Evolutionary conservation across 163 green algal genomes (phyloP).

Genomic region (Trebouxia gelatinosa): DNA sequence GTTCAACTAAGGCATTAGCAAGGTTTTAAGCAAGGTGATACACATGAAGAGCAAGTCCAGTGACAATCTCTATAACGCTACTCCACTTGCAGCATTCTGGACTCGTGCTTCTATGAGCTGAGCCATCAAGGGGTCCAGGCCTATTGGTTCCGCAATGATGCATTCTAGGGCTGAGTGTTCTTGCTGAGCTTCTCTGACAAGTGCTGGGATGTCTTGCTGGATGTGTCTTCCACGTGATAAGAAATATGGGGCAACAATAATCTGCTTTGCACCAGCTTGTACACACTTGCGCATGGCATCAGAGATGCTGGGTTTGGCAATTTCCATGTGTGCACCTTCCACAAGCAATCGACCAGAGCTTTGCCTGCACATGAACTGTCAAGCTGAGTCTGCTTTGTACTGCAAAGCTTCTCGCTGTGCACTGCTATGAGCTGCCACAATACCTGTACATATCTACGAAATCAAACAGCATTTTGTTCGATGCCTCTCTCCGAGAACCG

Average conservation of each 20-base stretch:
- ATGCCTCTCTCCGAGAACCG: slow-evolving; percentile 65
- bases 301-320: slow-evolving; percentile 58
- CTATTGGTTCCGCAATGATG: slow-evolving; percentile 79
- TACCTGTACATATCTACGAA: slow-evolving; percentile 60
- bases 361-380: slow-evolving; percentile 23
- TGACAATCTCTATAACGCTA: too few species aligned
- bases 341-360: slow-evolving; percentile 43
- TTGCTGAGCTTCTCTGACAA: slow-evolving; percentile 66
- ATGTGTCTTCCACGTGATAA: slow-evolving; percentile 77
- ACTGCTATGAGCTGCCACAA: neutral
- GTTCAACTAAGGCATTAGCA: too few species aligned
- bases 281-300: slow-evolving; percentile 53
- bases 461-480: slow-evolving; percentile 74
- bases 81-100: neutral
- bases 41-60: too few species aligned
- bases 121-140: slow-evolving; percentile 47
- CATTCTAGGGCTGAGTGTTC: slow-evolving; percentile 59
- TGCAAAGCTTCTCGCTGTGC: neutral
- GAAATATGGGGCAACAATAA: slow-evolving; percentile 89
- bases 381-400: neutral
- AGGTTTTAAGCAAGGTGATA: too few species aligned
- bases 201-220: slow-evolving; percentile 80
- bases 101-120: slow-evolving; percentile 33
- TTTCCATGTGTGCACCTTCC: slow-evolving; percentile 69
- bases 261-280: slow-evolving; percentile 36